A percentile compares a stretch with the other conserved stretches of the same genome.
Conservation (phyloP, 148 eudicot genomes). For the Persicaria tinctoria region DNA sequence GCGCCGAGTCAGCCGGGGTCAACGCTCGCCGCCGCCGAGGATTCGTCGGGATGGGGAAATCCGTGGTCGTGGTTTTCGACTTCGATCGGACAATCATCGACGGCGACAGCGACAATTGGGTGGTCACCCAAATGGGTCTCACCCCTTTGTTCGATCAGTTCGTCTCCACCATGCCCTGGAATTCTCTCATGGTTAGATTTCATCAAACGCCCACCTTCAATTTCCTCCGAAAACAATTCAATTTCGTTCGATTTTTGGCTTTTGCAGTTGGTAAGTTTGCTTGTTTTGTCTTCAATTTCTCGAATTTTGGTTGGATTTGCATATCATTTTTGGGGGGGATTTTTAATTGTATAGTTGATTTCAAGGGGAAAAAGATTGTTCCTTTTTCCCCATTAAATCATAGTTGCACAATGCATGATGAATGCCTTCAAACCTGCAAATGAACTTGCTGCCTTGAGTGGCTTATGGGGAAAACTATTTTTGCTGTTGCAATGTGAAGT, state of each 20-base stretch:
- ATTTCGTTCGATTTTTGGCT: background rate
- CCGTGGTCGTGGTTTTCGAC: slow-evolving; percentile 6
- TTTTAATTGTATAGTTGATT: too few relatives aligned
- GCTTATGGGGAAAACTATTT: too few relatives aligned
- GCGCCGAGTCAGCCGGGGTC: background rate
- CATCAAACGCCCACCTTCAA: background rate
- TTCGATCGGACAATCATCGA: slow-evolving; percentile 14
- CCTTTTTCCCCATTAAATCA: too few relatives aligned
- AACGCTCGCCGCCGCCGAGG: background rate
- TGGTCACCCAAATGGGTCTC: slow-evolving; percentile 11
- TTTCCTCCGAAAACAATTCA: background rate
- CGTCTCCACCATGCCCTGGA: background rate
- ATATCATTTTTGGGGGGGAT: too few relatives aligned
- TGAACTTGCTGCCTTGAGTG: too few relatives aligned
- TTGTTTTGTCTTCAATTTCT: background rate
- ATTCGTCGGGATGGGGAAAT: background rate
- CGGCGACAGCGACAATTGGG: slow-evolving; percentile 10
- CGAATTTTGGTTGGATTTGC: background rate
- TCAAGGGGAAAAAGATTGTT: too few relatives aligned
- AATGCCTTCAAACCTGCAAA: too few relatives aligned
- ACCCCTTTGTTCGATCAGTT: slow-evolving; percentile 9
- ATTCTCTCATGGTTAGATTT: slow-evolving; percentile 11
- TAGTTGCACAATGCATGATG: too few relatives aligned
- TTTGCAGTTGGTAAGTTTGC: background rate
- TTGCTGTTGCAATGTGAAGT: too few relatives aligned